Percentiles rank a stretch among this genome's conserved stretches.
phyloP scores from a whole-genome alignment of 1,284 basidiomycete species.

The Tylopilus sp. region DNA sequence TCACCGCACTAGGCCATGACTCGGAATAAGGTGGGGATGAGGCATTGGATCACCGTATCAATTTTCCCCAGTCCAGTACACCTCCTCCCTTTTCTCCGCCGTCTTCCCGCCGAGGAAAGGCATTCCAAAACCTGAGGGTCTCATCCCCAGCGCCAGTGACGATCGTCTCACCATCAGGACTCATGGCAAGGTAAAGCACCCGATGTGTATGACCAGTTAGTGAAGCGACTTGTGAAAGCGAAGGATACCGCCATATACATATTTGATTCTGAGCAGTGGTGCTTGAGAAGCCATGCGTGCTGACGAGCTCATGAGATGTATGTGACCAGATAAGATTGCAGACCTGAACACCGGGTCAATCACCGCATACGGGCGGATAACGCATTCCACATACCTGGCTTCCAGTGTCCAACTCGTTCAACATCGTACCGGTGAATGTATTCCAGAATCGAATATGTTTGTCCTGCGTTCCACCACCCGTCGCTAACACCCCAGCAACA shows the following conservation, averaged over 20 bases:
- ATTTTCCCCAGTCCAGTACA: constrained; percentile 26
- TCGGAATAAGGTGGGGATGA: neutral
- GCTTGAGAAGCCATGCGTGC: constrained; percentile 95
- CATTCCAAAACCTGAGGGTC: constrained; percentile 96
- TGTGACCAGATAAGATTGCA: constrained; percentile 97
- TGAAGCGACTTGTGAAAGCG: constrained; percentile 89
- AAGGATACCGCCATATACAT: constrained; percentile 97
- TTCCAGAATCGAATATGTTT: constrained; percentile 99
- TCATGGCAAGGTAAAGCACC: constrained; percentile 96
- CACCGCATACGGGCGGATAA: neutral
- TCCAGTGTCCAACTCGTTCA: constrained; percentile 87
- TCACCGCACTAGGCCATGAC: neutral
- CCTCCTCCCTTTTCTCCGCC: constrained; percentile 45
- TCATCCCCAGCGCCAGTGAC: constrained; percentile 98
- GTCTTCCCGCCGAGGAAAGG: constrained; percentile 67
- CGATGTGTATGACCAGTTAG: constrained; percentile 93
- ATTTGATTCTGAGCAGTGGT: constrained; percentile 96
- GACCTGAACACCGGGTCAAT: constrained; percentile 51
- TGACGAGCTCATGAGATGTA: constrained; percentile 95
- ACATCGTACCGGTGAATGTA: constrained; percentile 78
- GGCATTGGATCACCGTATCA: constrained; percentile 15
- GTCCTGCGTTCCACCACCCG: constrained; percentile 96
- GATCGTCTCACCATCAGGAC: constrained; percentile 94
- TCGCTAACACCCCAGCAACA: constrained; percentile 85
- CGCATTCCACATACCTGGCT: constrained; percentile 66